A percentile compares a stretch with the other conserved stretches of the same genome.
These are phyloP conservation scores for Fusarium pseudoanthophilum DNA, from an alignment of 2,329 filamentous ascomycete species.

Conservation along the genomic window DNA sequence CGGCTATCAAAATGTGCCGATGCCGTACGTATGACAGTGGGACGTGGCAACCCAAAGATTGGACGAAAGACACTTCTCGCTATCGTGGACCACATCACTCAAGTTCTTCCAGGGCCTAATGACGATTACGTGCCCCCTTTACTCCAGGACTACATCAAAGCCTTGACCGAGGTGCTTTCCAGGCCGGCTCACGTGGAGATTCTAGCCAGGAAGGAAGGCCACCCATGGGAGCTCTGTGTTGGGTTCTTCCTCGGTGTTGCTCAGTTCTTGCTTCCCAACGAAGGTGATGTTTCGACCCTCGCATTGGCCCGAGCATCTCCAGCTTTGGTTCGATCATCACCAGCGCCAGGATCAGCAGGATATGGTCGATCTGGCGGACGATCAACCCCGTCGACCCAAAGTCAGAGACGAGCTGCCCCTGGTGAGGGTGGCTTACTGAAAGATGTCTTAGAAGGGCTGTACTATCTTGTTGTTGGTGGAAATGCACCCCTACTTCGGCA, in stretches of 20 bases:
- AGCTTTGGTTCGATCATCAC: constrained; percentile 58
- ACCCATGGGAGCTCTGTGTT: constrained; percentile 75
- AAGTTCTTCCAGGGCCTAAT: constrained; percentile 72
- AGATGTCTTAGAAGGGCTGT: constrained; percentile 69
- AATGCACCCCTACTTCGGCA: constrained; percentile 73
- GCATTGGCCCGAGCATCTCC: constrained; percentile 58
- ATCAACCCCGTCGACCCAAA: constrained; percentile 46
- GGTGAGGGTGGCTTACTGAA: constrained; percentile 50
- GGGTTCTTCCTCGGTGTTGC: constrained; percentile 77
- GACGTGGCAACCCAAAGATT: constrained; percentile 74
- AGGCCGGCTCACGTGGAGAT: constrained; percentile 84
- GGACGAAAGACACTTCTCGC: constrained; percentile 81
- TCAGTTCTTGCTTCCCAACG: constrained; percentile 57
- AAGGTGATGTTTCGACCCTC: constrained; percentile 50
- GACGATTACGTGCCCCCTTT: constrained; percentile 76
- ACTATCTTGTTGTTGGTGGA: constrained; percentile 69
- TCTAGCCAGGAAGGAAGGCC: constrained; percentile 65
- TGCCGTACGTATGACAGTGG: constrained; percentile 76
- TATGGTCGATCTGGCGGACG: constrained; percentile 44
- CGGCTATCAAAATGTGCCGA: constrained; percentile 76
- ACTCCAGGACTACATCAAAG: constrained; percentile 80
- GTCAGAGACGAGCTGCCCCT: constrained; percentile 43
- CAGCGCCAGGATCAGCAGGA: constrained; percentile 52
- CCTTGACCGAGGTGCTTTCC: constrained; percentile 75
- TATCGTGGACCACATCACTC: constrained; percentile 82